Evolutionary conservation across 768 basidiomycete genomes (phyloP), one percentile per base, ranked within the genome.

Genomic region (Boletus rubroflammeus): DNA sequence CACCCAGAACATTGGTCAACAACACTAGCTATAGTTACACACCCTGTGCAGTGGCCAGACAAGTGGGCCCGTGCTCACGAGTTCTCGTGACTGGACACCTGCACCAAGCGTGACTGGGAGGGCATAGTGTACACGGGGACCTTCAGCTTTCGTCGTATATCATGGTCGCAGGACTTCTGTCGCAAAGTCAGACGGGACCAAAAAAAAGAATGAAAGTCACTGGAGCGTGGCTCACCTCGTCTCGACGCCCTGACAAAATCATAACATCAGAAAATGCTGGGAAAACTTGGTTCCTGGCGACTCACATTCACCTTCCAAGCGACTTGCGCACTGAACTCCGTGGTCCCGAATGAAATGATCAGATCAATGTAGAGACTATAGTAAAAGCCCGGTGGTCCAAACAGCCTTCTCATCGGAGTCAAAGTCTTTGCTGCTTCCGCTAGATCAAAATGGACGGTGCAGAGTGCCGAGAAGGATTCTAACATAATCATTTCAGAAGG

Each of bases 291-390:
- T 32, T 25, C 8, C 1, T 15, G 7, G 31, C 3, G 26, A 41
- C 57, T 60, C 31, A 58, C 57, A 26, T 58, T 21, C 41, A n/a
- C 51, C 5, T 47, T 47, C 57, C 58, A 58, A 4, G 58, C 57
- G 3, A 58, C 51, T 11, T 58, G 59, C 11, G 59, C 51, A 21
- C 32, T 53, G 17, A 38, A 52, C 86, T 63, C 61, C 1, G 62
- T 60, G 25, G 26, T 23, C 41, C 61, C 61, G 8, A 64, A 62
- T 15, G 50, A 50, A 19, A 60, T 45, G 17, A 62, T 53, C 35
- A 62, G 58, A 7, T 50, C 54, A 21, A 61, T 1, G 8, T 2
- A 4, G 6, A 62, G 32, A 1, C 5, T 0, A 34, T 56, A 62
- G 47, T 51, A 64, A n/a, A 29, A 10, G 2, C 61, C 61, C 2